Conservation (phyloP, 495 filamentous ascomycete genomes). For the Penicillium canescens region DNA sequence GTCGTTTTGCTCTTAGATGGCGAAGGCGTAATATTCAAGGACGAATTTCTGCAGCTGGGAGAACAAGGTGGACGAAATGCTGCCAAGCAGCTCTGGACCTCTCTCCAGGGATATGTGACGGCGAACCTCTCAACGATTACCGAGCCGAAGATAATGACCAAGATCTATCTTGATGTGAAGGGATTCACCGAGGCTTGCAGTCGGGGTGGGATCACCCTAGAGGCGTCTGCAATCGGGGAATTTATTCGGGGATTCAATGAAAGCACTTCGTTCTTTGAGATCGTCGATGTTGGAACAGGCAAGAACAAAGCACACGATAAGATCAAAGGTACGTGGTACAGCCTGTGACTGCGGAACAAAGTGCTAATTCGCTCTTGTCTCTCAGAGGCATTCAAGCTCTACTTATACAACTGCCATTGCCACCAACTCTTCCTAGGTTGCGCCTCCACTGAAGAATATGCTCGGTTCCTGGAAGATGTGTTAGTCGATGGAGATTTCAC, state of each 20-base stretch:
- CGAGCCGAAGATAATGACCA: constrained; percentile 62
- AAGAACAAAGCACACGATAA: constrained; percentile 74
- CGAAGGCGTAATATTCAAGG: constrained; percentile 74
- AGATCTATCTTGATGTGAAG: constrained; percentile 68
- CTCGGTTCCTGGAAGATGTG: constrained; percentile 63
- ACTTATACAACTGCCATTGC: constrained; percentile 71
- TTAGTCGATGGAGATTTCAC: constrained; percentile 52
- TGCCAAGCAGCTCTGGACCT: constrained; percentile 58
- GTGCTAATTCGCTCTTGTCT: constrained; percentile 7
- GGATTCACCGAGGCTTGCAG: constrained; percentile 61
- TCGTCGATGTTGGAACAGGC: constrained; percentile 70
- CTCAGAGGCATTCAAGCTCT: constrained; percentile 68
- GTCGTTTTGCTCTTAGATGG: constrained; percentile 76
- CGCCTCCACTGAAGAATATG: constrained; percentile 74
- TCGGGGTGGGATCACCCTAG: constrained; percentile 55
- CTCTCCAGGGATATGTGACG: constrained; percentile 50
- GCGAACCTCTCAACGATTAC: constrained; percentile 47
- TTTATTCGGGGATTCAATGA: constrained; percentile 80
- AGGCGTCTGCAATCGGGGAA: constrained; percentile 55
- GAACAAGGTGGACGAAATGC: constrained; percentile 71
- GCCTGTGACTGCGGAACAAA: constrained; percentile 5
- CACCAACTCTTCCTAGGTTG: constrained; percentile 80
- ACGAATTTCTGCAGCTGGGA: constrained; percentile 62
- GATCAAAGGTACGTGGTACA: constrained; percentile 60
- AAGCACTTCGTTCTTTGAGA: constrained; percentile 67